Base-by-base conservation (phyloP, 2,329 filamentous ascomycete genomes). In the Blastomyces percursus region DNA sequence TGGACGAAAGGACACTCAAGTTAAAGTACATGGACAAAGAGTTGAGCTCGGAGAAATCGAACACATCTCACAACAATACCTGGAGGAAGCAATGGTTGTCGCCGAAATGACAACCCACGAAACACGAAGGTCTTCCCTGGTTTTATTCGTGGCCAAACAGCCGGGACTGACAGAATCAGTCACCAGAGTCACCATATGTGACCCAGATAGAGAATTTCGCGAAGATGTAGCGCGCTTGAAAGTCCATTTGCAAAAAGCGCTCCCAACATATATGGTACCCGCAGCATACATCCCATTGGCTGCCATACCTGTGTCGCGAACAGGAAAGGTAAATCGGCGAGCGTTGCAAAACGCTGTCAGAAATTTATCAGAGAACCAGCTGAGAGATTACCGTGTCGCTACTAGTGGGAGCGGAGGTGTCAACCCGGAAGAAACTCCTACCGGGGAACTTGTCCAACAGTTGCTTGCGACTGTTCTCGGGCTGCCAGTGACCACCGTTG, bases 1-100 rank as follows among this genome's bases (percentile, higher is more conserved):
- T 6, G 69, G 68, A 3, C 64, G 71, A 27, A 72, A 70, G 54
- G 71, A 73, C 55, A 65, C 63, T 3, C 92, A 96, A 73, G 86
- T 95, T 65, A 96, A 96, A 72, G 69, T 50, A 56, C 62, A 65
- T 21, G 71, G 71, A 5, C 70, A 72, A 58, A 69, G 71, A 11
- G 65, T 73, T n/a, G 71, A 73, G 57, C 66, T 70, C 8, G 69
- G 67, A 7, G 71, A 72, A 61, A 66, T 73, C 48, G 71, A 73
- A 64, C 62, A 70, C 55, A 62, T 67, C 32, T 62, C 64, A 56
- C 64, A 64, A 54, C 57, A 64, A 62, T 42, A 44, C 63, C 35
- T 62, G 61, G 8, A 60, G 61, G 27, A 61, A 64, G 42, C 62
- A 59, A 0, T 62, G 40, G 61, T 60, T 19, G 65, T 61, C 24